phyloP scores from a whole-genome alignment of 2,329 filamentous ascomycete species.

The Aspergillus quadricinctus region DNA sequence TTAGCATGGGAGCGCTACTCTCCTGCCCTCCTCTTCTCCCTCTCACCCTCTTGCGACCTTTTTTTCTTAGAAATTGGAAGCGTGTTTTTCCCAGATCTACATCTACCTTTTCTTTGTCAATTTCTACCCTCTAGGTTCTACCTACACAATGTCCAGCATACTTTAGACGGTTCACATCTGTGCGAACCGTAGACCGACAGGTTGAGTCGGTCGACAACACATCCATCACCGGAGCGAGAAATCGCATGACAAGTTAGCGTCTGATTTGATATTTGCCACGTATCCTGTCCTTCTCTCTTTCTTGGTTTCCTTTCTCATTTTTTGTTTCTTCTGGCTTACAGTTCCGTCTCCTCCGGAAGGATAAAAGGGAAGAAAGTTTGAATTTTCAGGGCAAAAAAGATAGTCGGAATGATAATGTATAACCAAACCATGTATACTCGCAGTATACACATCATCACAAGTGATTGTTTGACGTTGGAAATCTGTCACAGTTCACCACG shows the following conservation, averaged over 20 bases:
- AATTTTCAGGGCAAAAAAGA: background rate
- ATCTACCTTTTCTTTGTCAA: slow-evolving; percentile 1
- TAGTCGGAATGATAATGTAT: background rate
- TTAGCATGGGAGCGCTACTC: slow-evolving; percentile 12
- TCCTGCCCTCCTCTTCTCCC: slow-evolving; percentile 16
- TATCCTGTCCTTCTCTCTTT: background rate
- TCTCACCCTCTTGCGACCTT: slow-evolving; percentile 15
- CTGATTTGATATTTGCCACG: background rate
- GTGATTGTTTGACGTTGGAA: slow-evolving; percentile 1
- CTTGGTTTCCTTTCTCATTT: slow-evolving; percentile 1
- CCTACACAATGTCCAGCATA: background rate
- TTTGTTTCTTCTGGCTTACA: background rate
- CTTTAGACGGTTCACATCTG: background rate
- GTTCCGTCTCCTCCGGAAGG: background rate
- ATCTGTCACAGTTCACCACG: background rate
- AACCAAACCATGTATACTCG: background rate
- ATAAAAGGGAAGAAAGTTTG: background rate
- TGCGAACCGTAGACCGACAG: background rate
- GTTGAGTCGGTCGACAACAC: slow-evolving; percentile 3
- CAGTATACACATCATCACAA: background rate
- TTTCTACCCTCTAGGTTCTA: background rate
- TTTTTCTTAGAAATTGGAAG: slow-evolving; percentile 8
- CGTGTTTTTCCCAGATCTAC: background rate
- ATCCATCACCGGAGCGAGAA: slow-evolving; percentile 3
- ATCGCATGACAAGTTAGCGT: background rate